Evolutionary conservation across 768 basidiomycete species (phyloP).

Genomic region (Suillus cothurnatus): DNA sequence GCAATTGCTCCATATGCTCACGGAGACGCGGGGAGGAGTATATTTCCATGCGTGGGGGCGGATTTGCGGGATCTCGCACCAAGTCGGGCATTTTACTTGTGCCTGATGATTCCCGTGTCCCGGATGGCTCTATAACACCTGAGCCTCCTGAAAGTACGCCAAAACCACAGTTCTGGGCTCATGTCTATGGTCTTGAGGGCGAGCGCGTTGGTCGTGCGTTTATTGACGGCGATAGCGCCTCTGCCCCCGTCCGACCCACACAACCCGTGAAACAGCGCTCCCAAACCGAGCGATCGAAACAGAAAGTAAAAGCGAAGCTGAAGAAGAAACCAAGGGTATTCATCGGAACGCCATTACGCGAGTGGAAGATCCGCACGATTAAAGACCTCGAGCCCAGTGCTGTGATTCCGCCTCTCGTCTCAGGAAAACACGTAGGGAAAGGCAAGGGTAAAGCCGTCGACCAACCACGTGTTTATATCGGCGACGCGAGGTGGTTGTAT

Average conservation of each 20-base stretch:
- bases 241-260: not conserved
- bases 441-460: constrained; percentile 6
- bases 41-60: constrained; percentile 33
- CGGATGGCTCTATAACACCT: constrained; percentile 3
- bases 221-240: not conserved
- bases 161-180: constrained; percentile 33
- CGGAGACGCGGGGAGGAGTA: constrained; percentile 49
- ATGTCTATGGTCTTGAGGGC: constrained; percentile 34
- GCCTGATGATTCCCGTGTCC: constrained; percentile 15
- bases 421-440: not conserved
- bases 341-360: constrained; percentile 23
- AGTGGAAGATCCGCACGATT: constrained; percentile 25
- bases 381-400: constrained; percentile 25
- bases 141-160: constrained; percentile 2
- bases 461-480: constrained; percentile 23
- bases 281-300: not conserved
- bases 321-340: constrained; percentile 24
- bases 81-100: constrained; percentile 28
- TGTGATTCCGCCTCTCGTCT: not conserved
- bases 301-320: not conserved
- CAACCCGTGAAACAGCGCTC: not conserved
- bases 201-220: constrained; percentile 31
- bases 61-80: constrained; percentile 23
- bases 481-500: constrained; percentile 17
- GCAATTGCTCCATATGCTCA: constrained; percentile 52